These are phyloP conservation scores for Solanum hybrid DNA, from an alignment of 305 asterid genomes.

Conservation along the genomic window DNA sequence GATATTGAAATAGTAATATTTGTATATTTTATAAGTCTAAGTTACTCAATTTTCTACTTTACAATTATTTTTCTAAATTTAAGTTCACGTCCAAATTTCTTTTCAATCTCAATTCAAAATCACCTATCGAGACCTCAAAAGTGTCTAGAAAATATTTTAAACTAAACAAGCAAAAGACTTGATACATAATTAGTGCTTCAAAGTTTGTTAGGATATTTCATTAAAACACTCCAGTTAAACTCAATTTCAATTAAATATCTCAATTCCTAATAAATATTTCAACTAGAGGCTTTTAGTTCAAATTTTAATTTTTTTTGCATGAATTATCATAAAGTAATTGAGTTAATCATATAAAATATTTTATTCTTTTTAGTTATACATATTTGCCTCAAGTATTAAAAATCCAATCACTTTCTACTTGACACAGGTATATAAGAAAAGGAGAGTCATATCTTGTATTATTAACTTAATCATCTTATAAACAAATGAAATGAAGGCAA, in stretches of 20 bases:
- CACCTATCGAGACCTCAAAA: neutral
- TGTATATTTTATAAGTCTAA: neutral
- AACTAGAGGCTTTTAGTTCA: neutral
- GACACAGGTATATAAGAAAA: neutral
- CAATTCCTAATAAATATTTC: no score
- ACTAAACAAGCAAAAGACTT: neutral
- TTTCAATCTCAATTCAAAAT: neutral
- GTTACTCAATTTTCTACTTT: neutral
- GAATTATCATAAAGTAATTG: neutral
- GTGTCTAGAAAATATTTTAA: neutral
- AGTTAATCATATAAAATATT: no score
- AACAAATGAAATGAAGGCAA: neutral
- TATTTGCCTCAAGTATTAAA: no score
- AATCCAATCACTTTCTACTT: neutral
- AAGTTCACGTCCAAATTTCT: neutral
- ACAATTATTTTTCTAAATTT: neutral
- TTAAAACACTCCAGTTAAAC: no score
- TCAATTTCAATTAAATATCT: no score
- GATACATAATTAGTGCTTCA: neutral
- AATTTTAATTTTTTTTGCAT: no score
- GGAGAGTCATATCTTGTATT: neutral
- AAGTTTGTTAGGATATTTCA: no score
- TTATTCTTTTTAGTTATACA: no score
- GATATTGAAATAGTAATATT: neutral
- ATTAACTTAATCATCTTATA: neutral